Base-by-base conservation (phyloP, 1,284 basidiomycete genomes). In the Ustilago sp. region DNA sequence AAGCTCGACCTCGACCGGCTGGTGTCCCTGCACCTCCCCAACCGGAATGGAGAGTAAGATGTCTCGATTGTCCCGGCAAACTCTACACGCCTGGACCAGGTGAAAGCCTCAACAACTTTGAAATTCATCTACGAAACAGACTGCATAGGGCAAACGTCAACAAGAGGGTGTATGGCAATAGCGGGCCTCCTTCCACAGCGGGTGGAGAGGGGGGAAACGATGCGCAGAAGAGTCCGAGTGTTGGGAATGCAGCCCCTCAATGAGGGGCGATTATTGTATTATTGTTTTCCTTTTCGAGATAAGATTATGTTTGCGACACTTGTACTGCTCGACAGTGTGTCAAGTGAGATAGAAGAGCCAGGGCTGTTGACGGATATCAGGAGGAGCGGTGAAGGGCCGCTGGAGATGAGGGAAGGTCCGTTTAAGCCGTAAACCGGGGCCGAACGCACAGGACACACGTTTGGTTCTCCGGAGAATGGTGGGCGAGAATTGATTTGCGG, bases 11-110 rank as follows among this genome's bases (percentile, higher is more conserved):
- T 23, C 69, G 71, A 36, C 65, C 74, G 0, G 59, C 78, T 3
- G 77, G 79, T 23, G 59, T 59, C 8, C 66, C 80, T 13, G 39
- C 76, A 4, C 72, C 80, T 38, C 60, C 68, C 3, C 65, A 61
- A 36, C 68, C 77, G 1, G 93, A 95, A 86, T 98, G 95, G 95
- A 90, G 95, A 23, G 90, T 98, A 82, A 95, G 94, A 86, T 99
- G 96, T 87, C 85, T 92, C 68, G 96, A 98, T 86, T 98, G 96
- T 87, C 94, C 94, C 74, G 94, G 93, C 83, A 95, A 95, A 89
- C 87, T 98, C 64, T 99, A 98, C 89, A 95, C 93, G 77, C 92
- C 94, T 35, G 96, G 96, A 34, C 94, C 94, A 4, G 93, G 90
- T n/a, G 92, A 96, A 87, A 92, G 92, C 13, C 88, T 98, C 59